These are phyloP conservation scores for Plasmodium gonderi DNA, from an alignment of 169 alveolate species.

Conservation along the genomic window DNA sequence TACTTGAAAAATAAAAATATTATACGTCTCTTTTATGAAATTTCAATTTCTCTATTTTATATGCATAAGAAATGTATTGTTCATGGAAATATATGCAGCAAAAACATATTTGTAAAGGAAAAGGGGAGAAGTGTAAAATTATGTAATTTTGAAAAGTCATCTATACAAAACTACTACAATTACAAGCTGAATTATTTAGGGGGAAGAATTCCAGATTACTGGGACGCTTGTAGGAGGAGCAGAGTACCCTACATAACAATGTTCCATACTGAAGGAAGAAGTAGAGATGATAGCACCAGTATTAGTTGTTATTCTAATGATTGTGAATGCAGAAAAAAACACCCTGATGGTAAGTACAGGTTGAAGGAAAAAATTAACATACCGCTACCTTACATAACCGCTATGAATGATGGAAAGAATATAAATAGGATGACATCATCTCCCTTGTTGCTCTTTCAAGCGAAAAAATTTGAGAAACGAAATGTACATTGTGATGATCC, in stretches of 20 bases:
- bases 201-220: no score
- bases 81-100: slow-evolving; percentile 36
- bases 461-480: neutral
- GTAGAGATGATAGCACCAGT: no score
- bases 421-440: neutral
- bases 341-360: neutral
- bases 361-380: neutral
- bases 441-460: neutral
- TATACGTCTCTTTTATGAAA: slow-evolving; percentile 21
- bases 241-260: no score
- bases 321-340: neutral
- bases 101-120: slow-evolving; percentile 25
- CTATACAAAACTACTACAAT: slow-evolving; percentile 27
- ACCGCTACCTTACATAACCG: slow-evolving; percentile 41
- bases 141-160: slow-evolving; percentile 34
- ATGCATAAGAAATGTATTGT: slow-evolving; percentile 2
- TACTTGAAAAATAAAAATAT: neutral
- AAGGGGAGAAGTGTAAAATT: slow-evolving; percentile 32
- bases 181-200: neutral
- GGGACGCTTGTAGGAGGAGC: no score
- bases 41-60: slow-evolving; percentile 6
- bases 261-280: no score
- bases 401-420: neutral
- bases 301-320: no score
- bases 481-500: neutral